Percentiles rank a stretch among this genome's conserved stretches.
Conservation (phyloP, 306 rosid genomes). For the Arachis hypogaea region DNA sequence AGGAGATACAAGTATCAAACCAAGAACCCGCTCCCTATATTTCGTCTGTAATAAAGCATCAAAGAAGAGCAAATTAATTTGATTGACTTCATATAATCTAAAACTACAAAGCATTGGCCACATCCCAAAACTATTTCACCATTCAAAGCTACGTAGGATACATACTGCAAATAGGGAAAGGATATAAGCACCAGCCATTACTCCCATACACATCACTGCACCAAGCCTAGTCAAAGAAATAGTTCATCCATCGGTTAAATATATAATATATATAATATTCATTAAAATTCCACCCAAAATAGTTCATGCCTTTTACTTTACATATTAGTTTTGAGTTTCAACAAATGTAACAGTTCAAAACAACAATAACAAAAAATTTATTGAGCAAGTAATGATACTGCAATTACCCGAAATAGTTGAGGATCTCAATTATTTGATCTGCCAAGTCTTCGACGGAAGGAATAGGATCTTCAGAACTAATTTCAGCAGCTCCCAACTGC, state of each 20-base stretch:
- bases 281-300: slow-evolving; percentile 29
- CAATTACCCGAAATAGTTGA: slow-evolving; percentile 77
- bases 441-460: slow-evolving; percentile 89
- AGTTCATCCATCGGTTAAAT: slow-evolving; percentile 38
- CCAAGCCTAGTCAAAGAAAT: slow-evolving; percentile 69
- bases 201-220: slow-evolving; percentile 99
- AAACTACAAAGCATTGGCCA: slow-evolving; percentile 17
- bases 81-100: slow-evolving; percentile 2
- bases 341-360: not conserved
- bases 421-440: slow-evolving; percentile 85
- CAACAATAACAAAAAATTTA: slow-evolving; percentile 5
- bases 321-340: slow-evolving; percentile 1
- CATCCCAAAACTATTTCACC: not conserved
- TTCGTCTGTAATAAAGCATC: slow-evolving; percentile 57
- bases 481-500: slow-evolving; percentile 93
- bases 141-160: slow-evolving; percentile 33
- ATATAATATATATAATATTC: not conserved
- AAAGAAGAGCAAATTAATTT: slow-evolving; percentile 26
- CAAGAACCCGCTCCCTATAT: slow-evolving; percentile 88
- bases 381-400: not conserved
- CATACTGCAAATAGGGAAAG: slow-evolving; percentile 86
- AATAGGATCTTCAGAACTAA: slow-evolving; percentile 63
- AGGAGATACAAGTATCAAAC: slow-evolving; percentile 92
- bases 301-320: slow-evolving; percentile 1
- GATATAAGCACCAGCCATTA: slow-evolving; percentile 89